A percentile compares a stretch with the other conserved stretches of the same genome.
Evolutionary conservation across 163 green algal species (phyloP).

Genomic region (Picocystis sp.): DNA sequence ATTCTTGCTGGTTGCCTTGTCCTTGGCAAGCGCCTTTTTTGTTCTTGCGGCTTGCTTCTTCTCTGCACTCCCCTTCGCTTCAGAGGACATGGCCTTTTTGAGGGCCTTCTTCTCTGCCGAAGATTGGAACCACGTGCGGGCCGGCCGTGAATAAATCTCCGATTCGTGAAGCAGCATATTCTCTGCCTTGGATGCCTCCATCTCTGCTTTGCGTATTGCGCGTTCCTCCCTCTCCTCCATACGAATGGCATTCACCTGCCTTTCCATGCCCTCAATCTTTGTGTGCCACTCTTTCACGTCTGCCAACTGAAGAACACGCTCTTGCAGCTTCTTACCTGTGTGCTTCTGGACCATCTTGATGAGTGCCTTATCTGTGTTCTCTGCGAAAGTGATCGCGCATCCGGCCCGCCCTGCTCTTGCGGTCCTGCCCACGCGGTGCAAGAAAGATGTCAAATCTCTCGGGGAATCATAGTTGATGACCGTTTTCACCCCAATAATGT

Average conservation of each 20-base stretch:
- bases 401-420: slow-evolving; percentile 67
- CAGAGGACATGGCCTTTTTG: slow-evolving; percentile 1
- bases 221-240: slow-evolving; percentile 60
- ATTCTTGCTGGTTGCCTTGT: slow-evolving; percentile 2
- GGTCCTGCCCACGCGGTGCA: slow-evolving; percentile 77
- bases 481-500: slow-evolving; percentile 80
- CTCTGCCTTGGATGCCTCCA: slow-evolving; percentile 43
- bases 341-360: slow-evolving; percentile 68
- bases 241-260: slow-evolving; percentile 33
- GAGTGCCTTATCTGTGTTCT: slow-evolving; percentile 63
- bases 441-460: slow-evolving; percentile 36
- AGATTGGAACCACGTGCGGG: slow-evolving; percentile 88
- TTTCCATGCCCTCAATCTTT: slow-evolving; percentile 30
- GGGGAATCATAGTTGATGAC: slow-evolving; percentile 92
- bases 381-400: slow-evolving; percentile 63
- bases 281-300: slow-evolving; percentile 44
- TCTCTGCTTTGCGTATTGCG: slow-evolving; percentile 64
- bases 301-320: slow-evolving; percentile 40
- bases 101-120: slow-evolving; percentile 52
- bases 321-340: slow-evolving; percentile 35
- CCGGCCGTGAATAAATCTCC: slow-evolving; percentile 74
- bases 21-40: not conserved
- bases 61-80: slow-evolving; percentile 9
- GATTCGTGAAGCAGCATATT: slow-evolving; percentile 89
- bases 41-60: slow-evolving; percentile 1